phyloP scores from a whole-genome alignment of 345 rosid genomes.

The Eucalyptus tenuipes region DNA sequence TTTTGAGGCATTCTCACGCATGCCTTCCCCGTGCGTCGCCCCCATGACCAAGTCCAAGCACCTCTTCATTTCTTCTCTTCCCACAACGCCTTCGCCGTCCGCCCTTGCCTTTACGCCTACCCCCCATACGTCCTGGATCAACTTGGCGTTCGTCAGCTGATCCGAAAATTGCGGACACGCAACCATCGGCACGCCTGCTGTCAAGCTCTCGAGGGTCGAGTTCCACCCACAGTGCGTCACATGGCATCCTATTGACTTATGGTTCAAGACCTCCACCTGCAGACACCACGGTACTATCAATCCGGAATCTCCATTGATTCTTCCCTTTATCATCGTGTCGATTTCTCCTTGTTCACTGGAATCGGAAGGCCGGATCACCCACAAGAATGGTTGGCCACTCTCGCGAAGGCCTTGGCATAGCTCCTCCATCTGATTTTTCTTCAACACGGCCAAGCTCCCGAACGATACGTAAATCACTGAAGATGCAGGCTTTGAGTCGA shows the following conservation, averaged over 20 bases:
- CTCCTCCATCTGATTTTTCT: slow-evolving; percentile 9
- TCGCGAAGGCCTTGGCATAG: background rate
- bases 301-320: background rate
- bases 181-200: slow-evolving; percentile 15
- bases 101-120: slow-evolving; percentile 1
- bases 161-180: slow-evolving; percentile 14
- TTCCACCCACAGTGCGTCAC: slow-evolving; percentile 33
- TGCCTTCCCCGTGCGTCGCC: background rate
- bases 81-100: background rate
- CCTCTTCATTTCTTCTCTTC: slow-evolving; percentile 16
- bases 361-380: slow-evolving; percentile 4
- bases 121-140: slow-evolving; percentile 17
- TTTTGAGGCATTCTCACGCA: slow-evolving; percentile 3
- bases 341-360: background rate
- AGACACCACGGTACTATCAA: slow-evolving; percentile 25
- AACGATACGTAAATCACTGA: slow-evolving; percentile 25
- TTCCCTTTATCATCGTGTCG: background rate
- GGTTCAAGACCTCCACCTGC: slow-evolving; percentile 24
- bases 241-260: slow-evolving; percentile 19
- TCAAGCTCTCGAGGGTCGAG: slow-evolving; percentile 23
- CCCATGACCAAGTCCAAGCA: slow-evolving; percentile 21
- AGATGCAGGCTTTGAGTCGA: slow-evolving; percentile 10
- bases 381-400: slow-evolving; percentile 6
- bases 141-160: slow-evolving; percentile 16
- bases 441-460: slow-evolving; percentile 15